These are phyloP conservation scores for Apiospora koreana DNA, from an alignment of 2,329 filamentous ascomycete genomes.

Conservation along the genomic window DNA sequence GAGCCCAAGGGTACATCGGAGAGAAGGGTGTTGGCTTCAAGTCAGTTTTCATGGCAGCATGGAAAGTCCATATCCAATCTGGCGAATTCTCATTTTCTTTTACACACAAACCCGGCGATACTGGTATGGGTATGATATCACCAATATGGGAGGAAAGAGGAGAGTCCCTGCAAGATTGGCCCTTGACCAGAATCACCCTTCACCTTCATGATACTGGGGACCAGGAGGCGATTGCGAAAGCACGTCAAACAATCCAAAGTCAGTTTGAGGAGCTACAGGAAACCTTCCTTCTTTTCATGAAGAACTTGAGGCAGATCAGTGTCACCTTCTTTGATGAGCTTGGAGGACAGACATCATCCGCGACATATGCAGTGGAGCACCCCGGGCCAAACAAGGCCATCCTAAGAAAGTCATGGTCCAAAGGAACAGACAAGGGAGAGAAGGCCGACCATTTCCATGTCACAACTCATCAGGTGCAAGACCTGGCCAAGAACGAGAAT, in stretches of 20 bases:
- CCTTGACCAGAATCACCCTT: conserved; percentile 40
- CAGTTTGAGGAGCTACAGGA: conserved; percentile 41
- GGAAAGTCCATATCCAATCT: conserved; percentile 46
- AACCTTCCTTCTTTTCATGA: conserved; percentile 43
- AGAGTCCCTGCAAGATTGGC: neutral
- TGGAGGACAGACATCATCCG: neutral
- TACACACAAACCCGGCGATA: conserved; percentile 36
- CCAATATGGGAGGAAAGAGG: conserved; percentile 38
- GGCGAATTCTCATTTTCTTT: conserved; percentile 47
- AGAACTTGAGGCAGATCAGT: conserved; percentile 36
- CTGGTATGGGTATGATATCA: conserved; percentile 53
- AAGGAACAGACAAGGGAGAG: neutral
- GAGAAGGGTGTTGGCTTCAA: conserved; percentile 56
- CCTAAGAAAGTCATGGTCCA: neutral
- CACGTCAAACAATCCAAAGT: conserved; percentile 26
- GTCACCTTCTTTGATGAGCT: conserved; percentile 31
- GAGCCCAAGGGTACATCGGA: conserved; percentile 45
- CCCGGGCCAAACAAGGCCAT: neutral
- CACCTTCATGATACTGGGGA: conserved; percentile 33
- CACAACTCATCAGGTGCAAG: conserved; percentile 27
- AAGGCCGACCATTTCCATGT: conserved; percentile 27
- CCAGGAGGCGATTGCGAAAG: conserved; percentile 14
- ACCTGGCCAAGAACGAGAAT: conserved; percentile 37
- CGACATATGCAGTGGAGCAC: neutral
- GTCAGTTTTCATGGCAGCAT: conserved; percentile 49